Evolutionary conservation across 306 rosid genomes (phyloP).

Genomic region (Quercus variabilis): DNA sequence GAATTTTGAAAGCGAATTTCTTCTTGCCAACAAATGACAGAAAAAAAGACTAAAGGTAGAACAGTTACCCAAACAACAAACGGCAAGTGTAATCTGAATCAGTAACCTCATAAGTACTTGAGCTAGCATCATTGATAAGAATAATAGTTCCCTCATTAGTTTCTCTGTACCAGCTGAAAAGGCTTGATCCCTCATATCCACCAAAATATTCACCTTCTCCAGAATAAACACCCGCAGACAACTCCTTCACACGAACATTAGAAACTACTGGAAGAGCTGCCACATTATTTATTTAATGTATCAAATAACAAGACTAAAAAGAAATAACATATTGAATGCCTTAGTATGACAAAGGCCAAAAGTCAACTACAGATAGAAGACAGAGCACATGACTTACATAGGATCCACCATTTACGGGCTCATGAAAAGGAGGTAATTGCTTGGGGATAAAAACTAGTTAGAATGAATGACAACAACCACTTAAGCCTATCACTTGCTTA

Average conservation of each 20-base stretch:
- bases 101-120: slow-evolving; percentile 59
- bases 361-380: not conserved
- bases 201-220: slow-evolving; percentile 98
- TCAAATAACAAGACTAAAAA: slow-evolving; percentile 18
- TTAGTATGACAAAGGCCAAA: slow-evolving; percentile 6
- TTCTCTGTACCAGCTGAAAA: slow-evolving; percentile 88
- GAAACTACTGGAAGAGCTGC: slow-evolving; percentile 88
- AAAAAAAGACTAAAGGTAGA: not conserved
- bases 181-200: slow-evolving; percentile 89
- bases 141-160: slow-evolving; percentile 65
- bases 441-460: not conserved
- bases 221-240: slow-evolving; percentile 63
- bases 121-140: slow-evolving; percentile 64
- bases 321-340: not conserved
- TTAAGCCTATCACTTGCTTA: slow-evolving; percentile 7
- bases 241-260: slow-evolving; percentile 55
- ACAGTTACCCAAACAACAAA: slow-evolving; percentile 80
- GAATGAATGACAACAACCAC: slow-evolving; percentile 3
- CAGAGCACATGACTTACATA: not conserved
- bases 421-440: not conserved
- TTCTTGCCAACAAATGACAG: slow-evolving; percentile 16
- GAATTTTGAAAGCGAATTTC: slow-evolving; percentile 3
- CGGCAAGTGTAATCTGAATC: slow-evolving; percentile 78
- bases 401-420: not conserved
- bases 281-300: slow-evolving; percentile 24